Conservation (phyloP, 495 filamentous ascomycete species). For the Chaetomidium leptoderma region DNA sequence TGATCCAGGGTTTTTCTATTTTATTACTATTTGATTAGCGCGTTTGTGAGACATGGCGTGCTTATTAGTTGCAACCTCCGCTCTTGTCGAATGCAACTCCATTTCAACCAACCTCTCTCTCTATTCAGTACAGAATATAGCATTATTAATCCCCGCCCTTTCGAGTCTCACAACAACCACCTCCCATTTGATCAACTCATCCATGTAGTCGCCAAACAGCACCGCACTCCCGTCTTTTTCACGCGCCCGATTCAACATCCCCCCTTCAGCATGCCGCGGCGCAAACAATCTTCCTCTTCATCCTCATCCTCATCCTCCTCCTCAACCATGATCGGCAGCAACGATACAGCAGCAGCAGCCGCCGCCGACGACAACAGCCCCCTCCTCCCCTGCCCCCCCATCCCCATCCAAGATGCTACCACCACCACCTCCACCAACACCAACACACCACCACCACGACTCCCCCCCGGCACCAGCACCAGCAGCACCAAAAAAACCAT, state of each 20-base stretch:
- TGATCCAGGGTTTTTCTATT: too few relatives aligned
- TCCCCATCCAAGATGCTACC: background rate
- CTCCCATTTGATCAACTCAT: background rate
- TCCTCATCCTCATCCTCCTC: background rate
- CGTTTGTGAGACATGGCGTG: background rate
- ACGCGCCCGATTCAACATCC: background rate
- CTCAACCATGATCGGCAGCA: background rate
- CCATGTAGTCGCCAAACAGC: background rate
- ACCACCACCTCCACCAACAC: background rate
- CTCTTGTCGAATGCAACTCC: background rate
- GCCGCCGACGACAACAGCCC: background rate
- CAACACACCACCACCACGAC: background rate
- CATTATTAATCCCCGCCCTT: slow-evolving; percentile 1
- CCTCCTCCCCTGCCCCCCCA: background rate
- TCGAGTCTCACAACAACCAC: too few relatives aligned
- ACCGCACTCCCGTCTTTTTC: background rate
- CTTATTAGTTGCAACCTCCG: background rate
- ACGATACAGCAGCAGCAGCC: background rate
- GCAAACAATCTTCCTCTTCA: background rate
- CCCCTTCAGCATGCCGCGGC: background rate
- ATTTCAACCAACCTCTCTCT: background rate
- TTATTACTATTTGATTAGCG: too few relatives aligned
- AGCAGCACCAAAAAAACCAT: background rate
- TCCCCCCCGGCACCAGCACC: background rate
- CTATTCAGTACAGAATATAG: too few relatives aligned